Evolutionary conservation across 768 basidiomycete species (phyloP).

Genomic region (Amylocystis lapponica): DNA sequence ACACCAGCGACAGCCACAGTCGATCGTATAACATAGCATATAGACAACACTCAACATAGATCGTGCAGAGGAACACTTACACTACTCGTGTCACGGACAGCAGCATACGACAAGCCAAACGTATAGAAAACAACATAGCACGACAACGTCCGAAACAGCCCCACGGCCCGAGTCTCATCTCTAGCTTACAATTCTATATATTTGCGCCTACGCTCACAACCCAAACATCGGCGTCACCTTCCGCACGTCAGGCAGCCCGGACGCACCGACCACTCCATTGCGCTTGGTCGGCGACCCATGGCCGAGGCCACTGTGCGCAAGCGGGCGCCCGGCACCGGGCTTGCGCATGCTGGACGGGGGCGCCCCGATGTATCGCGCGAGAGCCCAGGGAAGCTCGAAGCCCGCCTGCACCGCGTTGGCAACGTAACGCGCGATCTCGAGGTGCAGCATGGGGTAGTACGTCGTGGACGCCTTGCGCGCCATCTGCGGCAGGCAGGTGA

Average conservation of each 20-base stretch:
- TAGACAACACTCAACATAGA: too few species aligned
- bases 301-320: conserved; percentile 2
- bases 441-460: conserved; percentile 92
- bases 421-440: conserved; percentile 89
- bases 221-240: conserved; percentile 20
- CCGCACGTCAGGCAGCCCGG: conserved; percentile 7
- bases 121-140: neutral
- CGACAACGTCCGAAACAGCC: neutral
- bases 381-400: conserved; percentile 75
- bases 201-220: neutral
- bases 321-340: conserved; percentile 6
- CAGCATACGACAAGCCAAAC: neutral
- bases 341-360: conserved; percentile 66
- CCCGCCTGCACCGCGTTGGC: conserved; percentile 56
- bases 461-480: conserved; percentile 91
- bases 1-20: too few species aligned
- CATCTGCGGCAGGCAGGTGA: conserved; percentile 49
- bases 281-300: conserved; percentile 7
- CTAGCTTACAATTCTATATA: neutral
- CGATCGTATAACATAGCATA: neutral
- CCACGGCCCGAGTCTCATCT: neutral
- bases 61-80: too few species aligned
- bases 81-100: too few species aligned
- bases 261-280: neutral
- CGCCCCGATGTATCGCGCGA: conserved; percentile 71